Base-by-base conservation (phyloP, 345 rosid genomes). In the Euclidium syriacum region DNA sequence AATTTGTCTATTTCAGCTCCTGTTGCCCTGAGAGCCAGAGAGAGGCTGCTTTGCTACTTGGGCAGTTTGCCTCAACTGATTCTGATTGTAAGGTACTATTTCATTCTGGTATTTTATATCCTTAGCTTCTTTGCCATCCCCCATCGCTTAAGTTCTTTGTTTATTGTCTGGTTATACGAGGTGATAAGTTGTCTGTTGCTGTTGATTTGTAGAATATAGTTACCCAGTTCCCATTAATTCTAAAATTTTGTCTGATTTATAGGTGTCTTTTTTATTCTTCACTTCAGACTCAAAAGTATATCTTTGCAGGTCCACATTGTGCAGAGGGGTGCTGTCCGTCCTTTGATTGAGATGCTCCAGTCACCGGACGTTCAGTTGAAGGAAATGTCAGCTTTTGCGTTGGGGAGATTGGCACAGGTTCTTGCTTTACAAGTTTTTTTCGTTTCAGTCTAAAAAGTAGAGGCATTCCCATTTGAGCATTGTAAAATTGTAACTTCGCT, bases 321-420 rank as follows among this genome's bases (percentile, higher is more conserved):
- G n/a, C 99, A 95, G 62, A 82, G 99, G 68, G 99, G 99, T 73
- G 97, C 99, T 43, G 95, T 95, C 35, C 78, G 79, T 57, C 99
- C 99, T 64, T 76, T 94, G 61, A 87, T 94, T 36, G 97, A 87
- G 52, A 90, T 94, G 99, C 96, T 94, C 49, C 94, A 85, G 71
- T 87, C 97, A 33, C 63, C 78, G 0, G 99, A 94, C 63, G 80
- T 90, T 19, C 99, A 94, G 73, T 75, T 94, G 78, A 85, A 85
- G 74, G 99, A 94, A 80, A 94, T 94, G 99, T 87, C 99, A 3
- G 97, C 99, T 62, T 94, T 94, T 84, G 99, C 99, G 60, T 73
- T 94, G 77, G 99, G 99, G 83, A 85, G 99, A 73, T 77, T 94
- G 87, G 99, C 99, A 5, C 99, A 90, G 99, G 99, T 94, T 62